Conservation (phyloP, 1,284 basidiomycete species). For the Coniferiporia weirii region DNA sequence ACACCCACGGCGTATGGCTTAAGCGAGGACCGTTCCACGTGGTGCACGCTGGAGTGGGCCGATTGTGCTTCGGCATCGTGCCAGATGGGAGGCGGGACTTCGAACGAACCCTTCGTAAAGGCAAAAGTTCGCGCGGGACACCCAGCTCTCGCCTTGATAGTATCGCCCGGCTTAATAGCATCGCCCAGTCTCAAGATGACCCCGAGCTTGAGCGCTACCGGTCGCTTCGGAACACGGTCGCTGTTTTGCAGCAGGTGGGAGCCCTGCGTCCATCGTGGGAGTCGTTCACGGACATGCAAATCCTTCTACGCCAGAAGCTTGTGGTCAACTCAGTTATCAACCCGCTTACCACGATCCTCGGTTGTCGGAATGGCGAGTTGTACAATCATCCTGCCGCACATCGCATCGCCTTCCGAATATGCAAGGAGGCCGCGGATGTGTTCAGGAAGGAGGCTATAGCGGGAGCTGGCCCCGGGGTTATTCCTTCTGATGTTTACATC, state of each 20-base stretch:
- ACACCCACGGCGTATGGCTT: slow-evolving; percentile 73
- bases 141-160: slow-evolving; percentile 32
- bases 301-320: slow-evolving; percentile 75
- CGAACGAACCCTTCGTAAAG: slow-evolving; percentile 44
- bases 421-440: slow-evolving; percentile 52
- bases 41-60: slow-evolving; percentile 73
- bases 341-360: slow-evolving; percentile 79
- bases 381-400: slow-evolving; percentile 40
- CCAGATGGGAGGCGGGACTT: slow-evolving; percentile 63
- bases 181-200: slow-evolving; percentile 36
- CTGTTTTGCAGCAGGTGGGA: slow-evolving; percentile 53
- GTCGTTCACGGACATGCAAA: slow-evolving; percentile 66
- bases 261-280: slow-evolving; percentile 63
- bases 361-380: slow-evolving; percentile 77
- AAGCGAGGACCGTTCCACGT: slow-evolving; percentile 46
- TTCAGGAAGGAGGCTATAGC: slow-evolving; percentile 42
- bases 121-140: slow-evolving; percentile 27
- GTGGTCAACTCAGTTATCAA: slow-evolving; percentile 86
- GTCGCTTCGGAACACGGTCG: slow-evolving; percentile 65
- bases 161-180: slow-evolving; percentile 41
- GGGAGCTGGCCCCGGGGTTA: slow-evolving; percentile 25
- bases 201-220: slow-evolving; percentile 39
- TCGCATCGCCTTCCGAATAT: slow-evolving; percentile 46
- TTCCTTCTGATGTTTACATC: slow-evolving; percentile 32
- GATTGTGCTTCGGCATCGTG: slow-evolving; percentile 74